A percentile compares a stretch with the other conserved stretches of the same genome.
These are phyloP conservation scores for Omphalotus guepiniiformis DNA, from an alignment of 768 basidiomycete genomes.

Conservation along the genomic window DNA sequence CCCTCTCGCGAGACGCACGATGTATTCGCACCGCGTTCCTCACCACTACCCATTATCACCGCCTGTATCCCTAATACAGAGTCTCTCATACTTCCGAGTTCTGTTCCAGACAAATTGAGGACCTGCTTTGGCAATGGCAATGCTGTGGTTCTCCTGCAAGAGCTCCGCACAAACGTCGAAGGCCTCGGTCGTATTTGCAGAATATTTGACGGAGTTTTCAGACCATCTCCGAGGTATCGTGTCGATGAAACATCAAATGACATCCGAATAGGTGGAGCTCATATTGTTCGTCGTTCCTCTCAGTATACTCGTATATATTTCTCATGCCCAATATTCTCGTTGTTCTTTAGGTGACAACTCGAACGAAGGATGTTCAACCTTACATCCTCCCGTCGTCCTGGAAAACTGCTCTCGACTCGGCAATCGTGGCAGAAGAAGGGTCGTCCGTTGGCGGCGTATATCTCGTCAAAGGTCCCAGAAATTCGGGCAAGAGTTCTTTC, in stretches of 20 bases:
- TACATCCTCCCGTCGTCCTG: conserved; percentile 36
- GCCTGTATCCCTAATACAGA: conserved; percentile 12
- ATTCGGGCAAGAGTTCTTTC: conserved; percentile 89
- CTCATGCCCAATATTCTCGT: background rate
- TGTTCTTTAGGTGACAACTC: conserved; percentile 27
- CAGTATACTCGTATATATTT: background rate
- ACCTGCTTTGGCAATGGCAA: conserved; percentile 15
- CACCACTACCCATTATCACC: conserved; percentile 62
- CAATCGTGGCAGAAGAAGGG: conserved; percentile 20
- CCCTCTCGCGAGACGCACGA: conserved; percentile 38
- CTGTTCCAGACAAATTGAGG: conserved; percentile 13
- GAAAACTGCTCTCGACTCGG: conserved; percentile 28
- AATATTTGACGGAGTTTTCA: conserved; percentile 63
- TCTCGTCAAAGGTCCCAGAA: conserved; percentile 81
- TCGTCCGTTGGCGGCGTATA: conserved; percentile 28
- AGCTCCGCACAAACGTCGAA: conserved; percentile 57
- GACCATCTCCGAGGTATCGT: conserved; percentile 33
- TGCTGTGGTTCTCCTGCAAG: conserved; percentile 53
- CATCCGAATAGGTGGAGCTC: conserved; percentile 44
- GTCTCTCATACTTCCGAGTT: conserved; percentile 12
- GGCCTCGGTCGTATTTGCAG: conserved; percentile 60
- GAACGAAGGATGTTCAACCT: conserved; percentile 34
- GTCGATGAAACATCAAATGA: conserved; percentile 27
- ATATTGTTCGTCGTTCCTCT: conserved; percentile 36
- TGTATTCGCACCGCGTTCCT: conserved; percentile 74